Base-by-base conservation (phyloP, 768 basidiomycete genomes). In the Strobilomyces dryophilus region DNA sequence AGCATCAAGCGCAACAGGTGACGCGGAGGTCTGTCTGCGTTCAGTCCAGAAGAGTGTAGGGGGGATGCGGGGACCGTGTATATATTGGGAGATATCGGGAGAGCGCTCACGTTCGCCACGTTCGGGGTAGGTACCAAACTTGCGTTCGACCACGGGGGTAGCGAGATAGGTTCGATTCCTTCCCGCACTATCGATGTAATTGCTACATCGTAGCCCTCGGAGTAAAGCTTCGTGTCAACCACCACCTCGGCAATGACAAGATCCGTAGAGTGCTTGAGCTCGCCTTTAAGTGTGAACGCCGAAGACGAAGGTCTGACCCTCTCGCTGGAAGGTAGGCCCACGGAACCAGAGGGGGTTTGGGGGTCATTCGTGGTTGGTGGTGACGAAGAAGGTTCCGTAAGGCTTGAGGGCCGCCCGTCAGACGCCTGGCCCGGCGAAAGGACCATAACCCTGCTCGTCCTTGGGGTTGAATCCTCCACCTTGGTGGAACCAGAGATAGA, bases 31-130 rank as follows among this genome's bases (percentile, higher is more conserved):
- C 70, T 68, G 54, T 78, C 77, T 17, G 68, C 65, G 52, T 82
- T 80, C 35, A 85, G 74, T 26, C 75, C 79, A 35, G 89, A 85
- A 20, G 91, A 89, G 60, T 89, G 89, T 52, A 91, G 71, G 11
- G 92, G 82, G 20, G 92, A 93, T 2, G 85, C 81, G 0, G 95
- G 92, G 49, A 95, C 79, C 1, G 86, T 87, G 64, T 89, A 80
- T 14, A 94, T 73, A 5, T 77, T 76, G 53, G 80, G 80, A 26
- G 68, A 66, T 56, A 89, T 72, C 15, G 83, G 89, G 27, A 84
- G 76, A 34, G 59, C 72, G 26, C 15, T 46, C 20, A 48, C 12
- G 36, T 40, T 52, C 15, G 42, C 4, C 20, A 48, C 12, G 36
- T 40, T 52, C 15, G 42, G 5, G 27, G 39, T 36, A 14, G 52